Evolutionary conservation across 1,284 basidiomycete species (phyloP).

Genomic region (Ustilago shanxiensis): DNA sequence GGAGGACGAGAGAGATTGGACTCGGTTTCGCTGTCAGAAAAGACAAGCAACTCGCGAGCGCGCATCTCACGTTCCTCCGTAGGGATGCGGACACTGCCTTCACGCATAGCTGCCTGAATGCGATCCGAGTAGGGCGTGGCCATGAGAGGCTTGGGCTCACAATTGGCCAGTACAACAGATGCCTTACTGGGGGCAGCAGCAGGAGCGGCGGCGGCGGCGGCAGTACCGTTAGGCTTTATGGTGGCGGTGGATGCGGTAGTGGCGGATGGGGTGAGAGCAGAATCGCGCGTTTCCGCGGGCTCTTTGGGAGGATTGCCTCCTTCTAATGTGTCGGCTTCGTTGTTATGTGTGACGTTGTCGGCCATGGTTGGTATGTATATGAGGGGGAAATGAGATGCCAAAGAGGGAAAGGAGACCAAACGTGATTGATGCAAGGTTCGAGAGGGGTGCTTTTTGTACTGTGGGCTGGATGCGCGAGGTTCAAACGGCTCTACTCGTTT

Average conservation of each 20-base stretch:
- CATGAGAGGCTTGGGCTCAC: slow-evolving; percentile 54
- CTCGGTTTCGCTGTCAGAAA: slow-evolving; percentile 62
- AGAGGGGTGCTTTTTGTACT: too few relatives aligned
- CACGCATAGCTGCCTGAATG: slow-evolving; percentile 50
- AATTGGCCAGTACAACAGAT: slow-evolving; percentile 35
- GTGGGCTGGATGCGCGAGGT: neutral
- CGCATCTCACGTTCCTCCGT: slow-evolving; percentile 57
- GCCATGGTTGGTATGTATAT: slow-evolving; percentile 16
- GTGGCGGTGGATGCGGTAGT: slow-evolving; percentile 9
- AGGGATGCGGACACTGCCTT: slow-evolving; percentile 43
- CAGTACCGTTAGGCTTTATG: neutral
- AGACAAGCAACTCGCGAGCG: slow-evolving; percentile 55
- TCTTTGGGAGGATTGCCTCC: slow-evolving; percentile 45
- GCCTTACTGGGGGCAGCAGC: slow-evolving; percentile 15
- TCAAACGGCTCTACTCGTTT: neutral
- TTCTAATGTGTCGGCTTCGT: slow-evolving; percentile 43
- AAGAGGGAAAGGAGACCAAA: too few relatives aligned
- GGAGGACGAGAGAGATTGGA: slow-evolving; percentile 64
- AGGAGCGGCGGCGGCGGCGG: too few relatives aligned
- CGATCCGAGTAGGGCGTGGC: slow-evolving; percentile 49
- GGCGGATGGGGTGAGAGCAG: neutral
- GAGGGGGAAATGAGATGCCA: neutral
- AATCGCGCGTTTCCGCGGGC: slow-evolving; percentile 32
- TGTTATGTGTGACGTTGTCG: slow-evolving; percentile 32
- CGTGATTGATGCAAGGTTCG: too few relatives aligned